Evolutionary conservation across 805 yeast genomes (phyloP).

Genomic region (Saturnispora hagleri): DNA sequence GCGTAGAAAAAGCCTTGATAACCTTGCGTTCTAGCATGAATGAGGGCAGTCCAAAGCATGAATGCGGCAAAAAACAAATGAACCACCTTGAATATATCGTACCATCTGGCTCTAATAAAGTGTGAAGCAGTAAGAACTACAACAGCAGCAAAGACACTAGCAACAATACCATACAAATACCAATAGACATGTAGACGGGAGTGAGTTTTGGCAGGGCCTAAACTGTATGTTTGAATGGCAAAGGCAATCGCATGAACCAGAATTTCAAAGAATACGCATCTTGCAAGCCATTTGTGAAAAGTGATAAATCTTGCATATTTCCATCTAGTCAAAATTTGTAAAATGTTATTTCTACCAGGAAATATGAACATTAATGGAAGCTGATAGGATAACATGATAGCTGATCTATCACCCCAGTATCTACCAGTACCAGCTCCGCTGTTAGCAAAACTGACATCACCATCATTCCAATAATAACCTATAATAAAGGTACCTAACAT

Average conservation of each 20-base stretch:
- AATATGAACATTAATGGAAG: constrained; percentile 46
- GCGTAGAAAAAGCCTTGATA: constrained; percentile 28
- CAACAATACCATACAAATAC: constrained; percentile 28
- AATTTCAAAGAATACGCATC: constrained; percentile 33
- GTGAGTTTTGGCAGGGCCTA: constrained; percentile 14
- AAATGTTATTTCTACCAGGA: constrained; percentile 54
- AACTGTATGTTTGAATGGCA: constrained; percentile 18
- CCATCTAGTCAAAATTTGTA: constrained; percentile 55
- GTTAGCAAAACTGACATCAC: constrained; percentile 18
- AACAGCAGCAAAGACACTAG: constrained; percentile 27
- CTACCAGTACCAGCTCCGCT: constrained; percentile 20
- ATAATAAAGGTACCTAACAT: constrained; percentile 16
- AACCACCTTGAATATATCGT: constrained; percentile 50
- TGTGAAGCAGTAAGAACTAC: constrained; percentile 16
- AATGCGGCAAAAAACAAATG: constrained; percentile 49
- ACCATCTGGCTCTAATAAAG: constrained; percentile 41
- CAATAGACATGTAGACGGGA: constrained; percentile 24
- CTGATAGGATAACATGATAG: constrained; percentile 38
- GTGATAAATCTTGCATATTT: constrained; percentile 43
- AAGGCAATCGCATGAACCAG: constrained; percentile 36
- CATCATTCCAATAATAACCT: constrained; percentile 17
- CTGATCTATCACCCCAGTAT: constrained; percentile 43
- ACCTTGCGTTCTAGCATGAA: constrained; percentile 38
- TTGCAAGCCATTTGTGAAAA: constrained; percentile 49
- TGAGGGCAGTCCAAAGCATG: constrained; percentile 48